Evolutionary conservation across 257 asterid genomes (phyloP), one percentile per base, ranked within the genome.

Genomic region (Nicotiana otophora): DNA sequence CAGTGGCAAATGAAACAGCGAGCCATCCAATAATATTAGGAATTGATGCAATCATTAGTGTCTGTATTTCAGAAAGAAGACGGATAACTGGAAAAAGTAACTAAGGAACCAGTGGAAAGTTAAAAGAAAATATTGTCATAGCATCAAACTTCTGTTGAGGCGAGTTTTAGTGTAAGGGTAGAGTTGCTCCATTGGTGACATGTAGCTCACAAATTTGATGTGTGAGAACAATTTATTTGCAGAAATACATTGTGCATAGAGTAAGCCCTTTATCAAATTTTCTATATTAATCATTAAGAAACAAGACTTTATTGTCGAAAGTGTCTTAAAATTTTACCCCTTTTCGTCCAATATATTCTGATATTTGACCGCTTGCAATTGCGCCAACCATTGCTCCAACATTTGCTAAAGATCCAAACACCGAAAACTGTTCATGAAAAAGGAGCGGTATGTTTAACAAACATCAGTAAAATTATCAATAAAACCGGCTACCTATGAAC

Each of bases 311-410:
- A 14, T 17, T 34, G 63, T 48, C 10, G 78, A 5, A 72, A 72
- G 78, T 42, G 60, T 30, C 34, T 70, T 42, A 31, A 6, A 3
- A 31, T 79, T 79, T 61, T 95, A 95, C 98, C 98, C 98, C 98
- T 89, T 95, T 93, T 86, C 98, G 81, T 58, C 98, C 98, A 54
- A 89, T 86, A 82, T 92, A 87, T 80, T 95, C 98, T 0, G 98
- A 94, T 85, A 95, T 95, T 88, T 93, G 98, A 28, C 98, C 98
- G 82, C 98, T 95, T 28, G 98, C 89, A 78, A 95, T 91, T 30
- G 98, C 96, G 15, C 98, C 98, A 64, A 95, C 93, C 98, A 95
- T 93, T 77, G 98, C 98, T 75, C 98, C 98, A 66, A 93, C 89
- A 86, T 95, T 95, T 76, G 98, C 90, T 78, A 95, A 91, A 20